Conservation (phyloP, 805 yeast genomes). For the Hanseniaspora guilliermondii region DNA sequence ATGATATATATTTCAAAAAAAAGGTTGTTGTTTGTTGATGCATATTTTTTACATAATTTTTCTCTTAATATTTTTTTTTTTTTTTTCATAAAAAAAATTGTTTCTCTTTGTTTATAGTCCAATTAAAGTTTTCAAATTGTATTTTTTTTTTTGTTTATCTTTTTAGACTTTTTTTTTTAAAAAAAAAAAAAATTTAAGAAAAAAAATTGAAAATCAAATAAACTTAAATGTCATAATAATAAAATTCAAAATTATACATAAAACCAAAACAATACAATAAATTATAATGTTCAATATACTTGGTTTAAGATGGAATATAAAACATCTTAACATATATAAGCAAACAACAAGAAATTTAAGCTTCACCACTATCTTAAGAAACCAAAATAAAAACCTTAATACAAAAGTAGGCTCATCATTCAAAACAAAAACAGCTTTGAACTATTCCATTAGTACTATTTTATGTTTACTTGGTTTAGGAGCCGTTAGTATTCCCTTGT, state of each 20-base stretch:
- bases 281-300: background rate
- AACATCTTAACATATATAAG: background rate
- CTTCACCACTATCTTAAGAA: conserved; percentile 15
- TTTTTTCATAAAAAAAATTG: background rate
- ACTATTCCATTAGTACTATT: conserved; percentile 57
- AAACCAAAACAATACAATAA: background rate
- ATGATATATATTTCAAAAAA: background rate
- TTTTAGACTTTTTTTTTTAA: too few relatives aligned
- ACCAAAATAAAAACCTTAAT: conserved; percentile 15
- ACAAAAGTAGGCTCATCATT: conserved; percentile 20
- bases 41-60: too few relatives aligned
- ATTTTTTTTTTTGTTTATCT: too few relatives aligned
- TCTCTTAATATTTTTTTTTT: background rate
- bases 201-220: too few relatives aligned
- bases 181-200: too few relatives aligned
- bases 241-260: background rate
- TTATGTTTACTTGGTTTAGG: conserved; percentile 63
- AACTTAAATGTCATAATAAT: too few relatives aligned
- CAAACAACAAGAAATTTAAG: background rate
- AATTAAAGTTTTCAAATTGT: too few relatives aligned
- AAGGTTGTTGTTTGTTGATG: background rate
- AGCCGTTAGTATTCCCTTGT: conserved; percentile 85
- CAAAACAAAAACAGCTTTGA: conserved; percentile 44
- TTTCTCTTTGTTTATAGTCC: background rate
- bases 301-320: background rate